phyloP scores from a whole-genome alignment of 495 filamentous ascomycete species.

The Penicillium paxilli region DNA sequence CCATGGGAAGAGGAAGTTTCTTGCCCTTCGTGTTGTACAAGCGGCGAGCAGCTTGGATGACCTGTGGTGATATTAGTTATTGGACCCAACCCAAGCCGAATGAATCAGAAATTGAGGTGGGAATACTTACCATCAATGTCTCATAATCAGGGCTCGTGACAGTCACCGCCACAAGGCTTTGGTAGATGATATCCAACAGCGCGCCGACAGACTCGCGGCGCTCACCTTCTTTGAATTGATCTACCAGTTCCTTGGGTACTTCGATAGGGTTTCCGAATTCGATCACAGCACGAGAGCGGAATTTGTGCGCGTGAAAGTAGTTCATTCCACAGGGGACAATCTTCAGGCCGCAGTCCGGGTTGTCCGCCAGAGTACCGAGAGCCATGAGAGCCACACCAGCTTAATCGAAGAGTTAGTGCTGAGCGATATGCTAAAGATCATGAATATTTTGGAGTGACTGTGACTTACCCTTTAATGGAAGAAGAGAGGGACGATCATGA shows the following conservation, averaged over 20 bases:
- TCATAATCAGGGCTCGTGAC: slow-evolving; percentile 95
- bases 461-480: slow-evolving; percentile 79
- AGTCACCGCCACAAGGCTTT: slow-evolving; percentile 83
- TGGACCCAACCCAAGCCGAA: too few relatives aligned
- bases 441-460: background rate
- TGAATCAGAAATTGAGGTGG: too few relatives aligned
- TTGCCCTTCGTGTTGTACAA: slow-evolving; percentile 93
- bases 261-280: slow-evolving; percentile 92
- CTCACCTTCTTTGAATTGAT: slow-evolving; percentile 80
- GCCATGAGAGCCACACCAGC: slow-evolving; percentile 99
- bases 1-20: slow-evolving; percentile 89
- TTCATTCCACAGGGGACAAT: slow-evolving; percentile 99
- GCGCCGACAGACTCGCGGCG: slow-evolving; percentile 80
- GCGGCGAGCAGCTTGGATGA: slow-evolving; percentile 90
- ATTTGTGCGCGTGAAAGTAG: slow-evolving; percentile 99
- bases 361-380: slow-evolving; percentile 83
- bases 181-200: slow-evolving; percentile 82
- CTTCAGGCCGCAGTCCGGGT: slow-evolving; percentile 87
- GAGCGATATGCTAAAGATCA: background rate
- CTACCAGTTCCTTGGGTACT: slow-evolving; percentile 76
- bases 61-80: slow-evolving; percentile 46
- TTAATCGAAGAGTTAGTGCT: slow-evolving; percentile 20
- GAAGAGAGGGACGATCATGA: slow-evolving; percentile 89
- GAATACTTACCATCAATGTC: slow-evolving; percentile 78
- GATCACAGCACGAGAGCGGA: slow-evolving; percentile 92